phyloP scores from a whole-genome alignment of 2,329 filamentous ascomycete species.

The Venturia carpophila region DNA sequence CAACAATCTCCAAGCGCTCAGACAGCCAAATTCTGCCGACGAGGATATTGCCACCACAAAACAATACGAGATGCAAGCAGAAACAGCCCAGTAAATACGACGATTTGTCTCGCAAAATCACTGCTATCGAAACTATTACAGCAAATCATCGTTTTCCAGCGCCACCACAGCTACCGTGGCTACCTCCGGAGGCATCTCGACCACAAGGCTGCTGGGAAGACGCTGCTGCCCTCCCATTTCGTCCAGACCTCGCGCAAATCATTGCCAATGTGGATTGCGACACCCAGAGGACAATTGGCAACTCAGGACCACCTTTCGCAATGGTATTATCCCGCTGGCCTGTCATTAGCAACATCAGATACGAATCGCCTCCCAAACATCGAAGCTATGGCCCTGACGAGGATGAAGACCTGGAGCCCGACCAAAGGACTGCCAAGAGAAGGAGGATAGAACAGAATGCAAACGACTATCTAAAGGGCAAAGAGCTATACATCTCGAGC shows the following conservation, averaged over 20 bases:
- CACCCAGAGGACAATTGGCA: background rate
- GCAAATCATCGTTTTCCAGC: background rate
- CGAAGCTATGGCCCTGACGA: slow-evolving; percentile 50
- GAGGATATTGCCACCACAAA: background rate
- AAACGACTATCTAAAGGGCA: slow-evolving; percentile 50
- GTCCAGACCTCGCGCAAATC: background rate
- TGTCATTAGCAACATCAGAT: slow-evolving; percentile 13
- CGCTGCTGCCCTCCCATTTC: background rate
- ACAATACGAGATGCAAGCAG: background rate
- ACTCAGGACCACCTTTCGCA: background rate
- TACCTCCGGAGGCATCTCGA: too few species aligned
- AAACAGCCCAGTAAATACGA: background rate
- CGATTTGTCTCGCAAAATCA: background rate
- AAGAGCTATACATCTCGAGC: slow-evolving; percentile 50
- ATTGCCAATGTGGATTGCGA: background rate
- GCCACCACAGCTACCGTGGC: slow-evolving; percentile 5
- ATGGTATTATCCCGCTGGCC: background rate
- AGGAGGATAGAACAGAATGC: slow-evolving; percentile 54
- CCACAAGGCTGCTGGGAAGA: slow-evolving; percentile 2
- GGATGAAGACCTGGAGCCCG: slow-evolving; percentile 49
- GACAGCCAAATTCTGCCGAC: background rate
- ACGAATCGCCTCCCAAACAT: slow-evolving; percentile 29
- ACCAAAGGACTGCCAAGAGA: slow-evolving; percentile 42
- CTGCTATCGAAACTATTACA: background rate
- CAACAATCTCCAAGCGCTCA: too few species aligned